Conservation (phyloP, 2,329 filamentous ascomycete genomes). For the Blastomyces percursus region DNA sequence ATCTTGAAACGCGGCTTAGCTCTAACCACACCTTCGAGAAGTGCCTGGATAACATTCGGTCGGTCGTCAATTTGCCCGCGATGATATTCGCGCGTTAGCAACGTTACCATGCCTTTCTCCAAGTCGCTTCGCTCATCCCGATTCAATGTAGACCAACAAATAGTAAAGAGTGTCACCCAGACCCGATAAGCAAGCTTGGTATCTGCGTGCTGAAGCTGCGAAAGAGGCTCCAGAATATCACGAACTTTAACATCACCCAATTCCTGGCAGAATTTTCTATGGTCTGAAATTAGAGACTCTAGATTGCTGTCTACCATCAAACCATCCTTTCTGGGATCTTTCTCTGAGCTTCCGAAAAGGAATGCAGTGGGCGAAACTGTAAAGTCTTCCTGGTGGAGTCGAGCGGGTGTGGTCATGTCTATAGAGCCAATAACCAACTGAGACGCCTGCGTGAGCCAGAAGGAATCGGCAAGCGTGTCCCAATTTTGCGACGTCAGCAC, state of each 20-base stretch:
- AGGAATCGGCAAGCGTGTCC: slow-evolving; percentile 89
- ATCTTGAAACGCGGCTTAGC: slow-evolving; percentile 82
- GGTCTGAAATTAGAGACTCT: slow-evolving; percentile 64
- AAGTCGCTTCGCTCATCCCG: slow-evolving; percentile 84
- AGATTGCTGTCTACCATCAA: slow-evolving; percentile 72
- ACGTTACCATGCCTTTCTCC: slow-evolving; percentile 77
- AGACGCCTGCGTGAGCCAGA: slow-evolving; percentile 92
- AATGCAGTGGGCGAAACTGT: slow-evolving; percentile 62
- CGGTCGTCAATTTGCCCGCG: slow-evolving; percentile 86
- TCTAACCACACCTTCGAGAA: slow-evolving; percentile 77
- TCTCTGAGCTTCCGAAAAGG: slow-evolving; percentile 61
- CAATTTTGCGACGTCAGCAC: slow-evolving; percentile 89
- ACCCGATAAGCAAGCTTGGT: slow-evolving; percentile 70
- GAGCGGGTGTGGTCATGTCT: slow-evolving; percentile 68
- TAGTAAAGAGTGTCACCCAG: slow-evolving; percentile 83
- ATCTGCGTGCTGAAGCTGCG: slow-evolving; percentile 86
- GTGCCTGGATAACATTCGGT: slow-evolving; percentile 87
- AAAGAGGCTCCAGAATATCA: slow-evolving; percentile 80
- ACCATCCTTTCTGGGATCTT: slow-evolving; percentile 52
- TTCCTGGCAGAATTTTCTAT: slow-evolving; percentile 74
- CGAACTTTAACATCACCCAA: slow-evolving; percentile 75
- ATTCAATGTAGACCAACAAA: slow-evolving; percentile 82
- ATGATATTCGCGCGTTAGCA: slow-evolving; percentile 93
- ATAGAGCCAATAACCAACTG: slow-evolving; percentile 86
- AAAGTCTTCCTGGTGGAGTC: slow-evolving; percentile 76